Percentiles rank a stretch among this genome's conserved stretches.
phyloP scores from a whole-genome alignment of 106 monocot genomes.

The Dendrobium chrysotoxum region DNA sequence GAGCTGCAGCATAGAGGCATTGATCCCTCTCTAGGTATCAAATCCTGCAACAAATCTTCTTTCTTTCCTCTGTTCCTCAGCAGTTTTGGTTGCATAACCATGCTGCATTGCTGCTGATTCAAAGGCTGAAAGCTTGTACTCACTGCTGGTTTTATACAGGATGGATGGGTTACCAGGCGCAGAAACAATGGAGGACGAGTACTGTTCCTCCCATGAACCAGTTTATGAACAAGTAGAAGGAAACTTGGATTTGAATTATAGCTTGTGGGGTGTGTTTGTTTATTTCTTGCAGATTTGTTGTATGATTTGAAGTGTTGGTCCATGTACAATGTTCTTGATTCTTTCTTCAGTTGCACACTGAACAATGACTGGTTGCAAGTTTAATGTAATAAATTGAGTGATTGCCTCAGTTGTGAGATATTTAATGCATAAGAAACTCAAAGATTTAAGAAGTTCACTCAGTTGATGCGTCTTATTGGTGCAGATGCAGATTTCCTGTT shows the following conservation, averaged over 20 bases:
- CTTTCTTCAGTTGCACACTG: background rate
- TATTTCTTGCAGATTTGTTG: background rate
- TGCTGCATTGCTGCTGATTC: no score
- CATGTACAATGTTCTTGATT: background rate
- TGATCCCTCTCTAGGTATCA: conserved; percentile 58
- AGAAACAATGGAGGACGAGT: conserved; percentile 11
- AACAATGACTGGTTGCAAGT: no score
- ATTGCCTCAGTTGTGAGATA: no score
- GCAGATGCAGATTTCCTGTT: no score
- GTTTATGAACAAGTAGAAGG: conserved; percentile 22
- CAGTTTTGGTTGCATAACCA: no score
- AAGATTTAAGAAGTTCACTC: no score
- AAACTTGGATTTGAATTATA: background rate
- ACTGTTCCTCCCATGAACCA: conserved; percentile 29
- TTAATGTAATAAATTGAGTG: no score
- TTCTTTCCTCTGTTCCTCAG: background rate
- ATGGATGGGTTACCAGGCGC: conserved; percentile 52
- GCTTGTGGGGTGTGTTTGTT: background rate
- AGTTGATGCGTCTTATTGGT: no score
- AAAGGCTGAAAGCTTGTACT: background rate
- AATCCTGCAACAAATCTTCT: background rate
- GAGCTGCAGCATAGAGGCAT: conserved; percentile 48
- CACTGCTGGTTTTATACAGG: conserved; percentile 19
- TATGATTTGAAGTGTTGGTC: background rate
- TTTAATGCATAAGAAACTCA: no score